Evolutionary conservation across 2,329 filamentous ascomycete genomes (phyloP).

Genomic region (Trichoderma sp.): DNA sequence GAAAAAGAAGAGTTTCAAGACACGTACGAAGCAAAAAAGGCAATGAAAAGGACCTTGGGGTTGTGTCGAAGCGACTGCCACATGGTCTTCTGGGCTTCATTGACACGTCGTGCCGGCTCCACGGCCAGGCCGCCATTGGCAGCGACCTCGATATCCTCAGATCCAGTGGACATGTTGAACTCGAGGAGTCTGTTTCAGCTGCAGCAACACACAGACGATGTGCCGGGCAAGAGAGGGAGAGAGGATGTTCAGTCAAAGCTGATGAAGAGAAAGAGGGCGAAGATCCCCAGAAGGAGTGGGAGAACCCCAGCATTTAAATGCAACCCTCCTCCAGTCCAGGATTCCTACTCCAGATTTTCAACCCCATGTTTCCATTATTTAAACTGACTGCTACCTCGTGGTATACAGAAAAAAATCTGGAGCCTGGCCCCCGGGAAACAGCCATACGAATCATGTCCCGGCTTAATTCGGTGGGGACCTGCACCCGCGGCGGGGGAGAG

Average conservation of each 20-base stretch:
- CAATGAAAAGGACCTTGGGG: conserved; percentile 46
- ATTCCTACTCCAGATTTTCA: conserved; percentile 27
- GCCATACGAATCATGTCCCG: conserved; percentile 24
- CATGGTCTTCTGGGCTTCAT: conserved; percentile 29
- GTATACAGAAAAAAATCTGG: conserved; percentile 15
- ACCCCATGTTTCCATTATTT: conserved; percentile 29
- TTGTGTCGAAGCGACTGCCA: conserved; percentile 42
- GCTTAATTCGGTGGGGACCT: conserved; percentile 13
- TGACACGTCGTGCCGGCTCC: conserved; percentile 31
- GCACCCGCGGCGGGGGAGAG: neutral
- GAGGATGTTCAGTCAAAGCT: neutral
- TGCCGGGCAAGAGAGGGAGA: neutral
- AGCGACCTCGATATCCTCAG: conserved; percentile 29
- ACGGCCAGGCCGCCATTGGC: conserved; percentile 25
- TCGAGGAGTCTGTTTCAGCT: neutral
- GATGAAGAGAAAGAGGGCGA: neutral
- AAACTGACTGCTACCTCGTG: conserved; percentile 20
- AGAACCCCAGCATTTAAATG: conserved; percentile 25
- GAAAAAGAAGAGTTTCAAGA: neutral
- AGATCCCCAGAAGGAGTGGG: neutral
- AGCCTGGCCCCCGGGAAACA: neutral
- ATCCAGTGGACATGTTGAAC: conserved; percentile 26
- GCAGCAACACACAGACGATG: neutral
- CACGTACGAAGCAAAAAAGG: conserved; percentile 47
- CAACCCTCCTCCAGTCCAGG: conserved; percentile 14